Percentiles rank a stretch among this genome's conserved stretches.
Conservation (phyloP, 352 stramenopile genomes). For the Phytophthora syringae region DNA sequence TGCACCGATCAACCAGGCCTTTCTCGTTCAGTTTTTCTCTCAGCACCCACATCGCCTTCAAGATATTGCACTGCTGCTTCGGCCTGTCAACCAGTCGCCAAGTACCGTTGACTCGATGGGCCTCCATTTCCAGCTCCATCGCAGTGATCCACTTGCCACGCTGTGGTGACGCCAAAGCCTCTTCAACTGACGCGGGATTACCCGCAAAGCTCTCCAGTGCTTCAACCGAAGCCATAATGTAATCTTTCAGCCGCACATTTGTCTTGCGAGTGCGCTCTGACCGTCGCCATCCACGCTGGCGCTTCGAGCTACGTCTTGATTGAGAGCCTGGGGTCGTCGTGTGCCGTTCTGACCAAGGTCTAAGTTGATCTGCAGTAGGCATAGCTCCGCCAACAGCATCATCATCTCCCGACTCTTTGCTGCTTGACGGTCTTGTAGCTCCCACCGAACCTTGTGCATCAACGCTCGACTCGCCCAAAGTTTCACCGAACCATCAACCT, state of each 20-base stretch:
- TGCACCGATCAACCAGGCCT: neutral
- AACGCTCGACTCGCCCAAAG: neutral
- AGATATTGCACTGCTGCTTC: neutral
- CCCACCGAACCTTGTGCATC: neutral
- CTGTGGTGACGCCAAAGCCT: neutral
- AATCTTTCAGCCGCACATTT: conserved; percentile 2
- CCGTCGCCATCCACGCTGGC: neutral
- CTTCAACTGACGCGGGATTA: conserved; percentile 6
- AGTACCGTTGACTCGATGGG: conserved; percentile 1
- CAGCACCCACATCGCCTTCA: neutral
- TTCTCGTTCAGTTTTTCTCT: conserved; percentile 4
- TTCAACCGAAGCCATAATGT: neutral
- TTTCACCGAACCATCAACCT: neutral
- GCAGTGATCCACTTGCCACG: conserved; percentile 21
- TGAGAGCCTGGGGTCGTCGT: neutral
- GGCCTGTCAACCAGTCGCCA: conserved; percentile 12
- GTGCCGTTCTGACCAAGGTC: neutral
- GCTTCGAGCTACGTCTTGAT: conserved; percentile 5
- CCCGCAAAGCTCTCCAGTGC: neutral
- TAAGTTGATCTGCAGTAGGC: neutral
- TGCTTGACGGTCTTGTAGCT: neutral
- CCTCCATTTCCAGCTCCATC: conserved; percentile 5
- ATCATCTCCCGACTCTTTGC: neutral
- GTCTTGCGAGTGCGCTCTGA: neutral
- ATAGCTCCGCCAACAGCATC: neutral